Base-by-base conservation (phyloP, 2,329 filamentous ascomycete species). In the Venturia asperata region DNA sequence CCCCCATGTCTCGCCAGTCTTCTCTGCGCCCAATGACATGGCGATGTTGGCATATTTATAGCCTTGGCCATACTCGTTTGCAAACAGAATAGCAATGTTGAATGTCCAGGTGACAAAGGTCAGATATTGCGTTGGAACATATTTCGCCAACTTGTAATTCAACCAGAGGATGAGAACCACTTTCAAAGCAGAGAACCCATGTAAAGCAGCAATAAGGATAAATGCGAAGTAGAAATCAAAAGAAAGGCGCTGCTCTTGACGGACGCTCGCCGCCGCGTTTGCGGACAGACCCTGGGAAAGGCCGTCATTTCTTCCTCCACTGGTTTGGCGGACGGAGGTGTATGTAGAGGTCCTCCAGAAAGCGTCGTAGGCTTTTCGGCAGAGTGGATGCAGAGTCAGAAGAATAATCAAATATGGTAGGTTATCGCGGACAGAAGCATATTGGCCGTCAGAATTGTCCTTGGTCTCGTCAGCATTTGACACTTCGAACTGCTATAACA, bases 371-470 rank as follows among this genome's bases (percentile, higher is more conserved):
- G 83, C 72, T 68, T 82, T 86, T 68, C 94, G 87, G 66, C 93
- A 77, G 3, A 96, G 74, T 0, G 92, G 93, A 74, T 99, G 94
- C 55, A 92, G 76, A 34, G 90, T 70, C 17, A 97, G 78, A 6
- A 97, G 83, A 11, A 87, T 70, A 10, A 85, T 81, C 75, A 97
- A 86, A 74, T 89, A 91, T 1, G 91, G 92, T 45, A 97, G 82
- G 72, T 97, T 97, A 67, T 83, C 80, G 69, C 95, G 87, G 73
- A 99, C 97, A 45, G 85, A 87, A 66, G 83, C 80, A 77, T 97
- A 99, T 76, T 99, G 94, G 41, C 83, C 77, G 77, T 99, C 94
- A 47, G 92, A 94, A 68, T 92, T 87, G 77, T 99, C 94, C 88
- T 92, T 68, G 3, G 13, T 10, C 42, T 3, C 10, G 34, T 67